These are phyloP conservation scores for Colletotrichum lini DNA, from an alignment of 2,329 filamentous ascomycete species.

Conservation along the genomic window DNA sequence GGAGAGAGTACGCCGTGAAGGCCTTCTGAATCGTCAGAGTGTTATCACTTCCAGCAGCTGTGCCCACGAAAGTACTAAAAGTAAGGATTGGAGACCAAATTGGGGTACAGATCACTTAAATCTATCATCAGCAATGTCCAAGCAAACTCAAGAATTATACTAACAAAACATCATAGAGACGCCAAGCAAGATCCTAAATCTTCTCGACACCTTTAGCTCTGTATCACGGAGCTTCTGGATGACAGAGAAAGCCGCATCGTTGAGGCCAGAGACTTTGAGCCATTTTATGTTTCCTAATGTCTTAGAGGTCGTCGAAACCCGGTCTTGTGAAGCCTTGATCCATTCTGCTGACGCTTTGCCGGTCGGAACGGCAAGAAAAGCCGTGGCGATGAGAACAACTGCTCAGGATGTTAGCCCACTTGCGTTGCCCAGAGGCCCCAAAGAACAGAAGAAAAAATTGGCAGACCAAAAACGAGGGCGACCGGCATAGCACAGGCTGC, in stretches of 20 bases:
- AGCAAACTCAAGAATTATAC: not conserved
- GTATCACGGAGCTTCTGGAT: constrained; percentile 43
- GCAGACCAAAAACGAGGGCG: constrained; percentile 59
- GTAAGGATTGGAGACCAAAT: constrained; percentile 45
- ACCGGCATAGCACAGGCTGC: constrained; percentile 60
- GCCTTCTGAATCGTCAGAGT: constrained; percentile 41
- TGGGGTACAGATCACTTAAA: constrained; percentile 41
- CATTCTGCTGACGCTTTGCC: constrained; percentile 59
- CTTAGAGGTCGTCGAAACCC: constrained; percentile 62
- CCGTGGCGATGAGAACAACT: constrained; percentile 52
- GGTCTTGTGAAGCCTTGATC: constrained; percentile 64
- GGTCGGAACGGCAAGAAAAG: constrained; percentile 46
- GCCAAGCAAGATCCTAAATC: constrained; percentile 44
- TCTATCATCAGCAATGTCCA: constrained; percentile 6
- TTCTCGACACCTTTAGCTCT: constrained; percentile 46
- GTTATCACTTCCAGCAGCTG: constrained; percentile 23
- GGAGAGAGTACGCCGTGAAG: constrained; percentile 44
- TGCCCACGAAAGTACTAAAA: constrained; percentile 43
- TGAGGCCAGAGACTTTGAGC: constrained; percentile 65
- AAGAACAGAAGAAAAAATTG: too few relatives aligned
- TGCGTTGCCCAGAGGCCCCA: not conserved
- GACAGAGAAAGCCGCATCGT: constrained; percentile 52
- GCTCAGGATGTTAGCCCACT: constrained; percentile 45
- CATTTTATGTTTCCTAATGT: constrained; percentile 66
- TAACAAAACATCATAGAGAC: constrained; percentile 41